A percentile compares a stretch with the other conserved stretches of the same genome.
phyloP scores from a whole-genome alignment of 768 basidiomycete genomes.

The Boletus huronensis region DNA sequence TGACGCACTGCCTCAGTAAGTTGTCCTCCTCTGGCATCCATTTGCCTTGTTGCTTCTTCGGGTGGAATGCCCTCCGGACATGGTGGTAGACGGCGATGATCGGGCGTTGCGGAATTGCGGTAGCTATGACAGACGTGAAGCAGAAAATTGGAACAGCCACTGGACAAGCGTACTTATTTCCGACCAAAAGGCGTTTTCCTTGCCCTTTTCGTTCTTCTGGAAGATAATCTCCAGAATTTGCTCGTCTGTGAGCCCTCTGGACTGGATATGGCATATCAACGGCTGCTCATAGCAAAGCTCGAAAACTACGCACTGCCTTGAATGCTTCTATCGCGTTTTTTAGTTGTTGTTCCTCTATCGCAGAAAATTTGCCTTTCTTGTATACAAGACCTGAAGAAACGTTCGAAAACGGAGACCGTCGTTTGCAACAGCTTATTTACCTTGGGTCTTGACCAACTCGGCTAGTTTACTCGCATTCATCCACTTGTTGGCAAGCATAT shows the following conservation, averaged over 20 bases:
- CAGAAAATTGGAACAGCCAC: not conserved
- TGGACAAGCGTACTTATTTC: slow-evolving; percentile 60
- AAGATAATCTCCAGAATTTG: slow-evolving; percentile 66
- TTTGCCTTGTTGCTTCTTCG: slow-evolving; percentile 62
- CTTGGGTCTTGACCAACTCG: slow-evolving; percentile 65
- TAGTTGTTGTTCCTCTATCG: slow-evolving; percentile 68
- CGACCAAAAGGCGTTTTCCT: slow-evolving; percentile 71
- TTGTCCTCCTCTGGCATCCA: slow-evolving; percentile 70
- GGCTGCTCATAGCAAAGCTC: not conserved
- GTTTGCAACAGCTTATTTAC: slow-evolving; percentile 32
- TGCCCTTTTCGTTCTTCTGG: slow-evolving; percentile 56
- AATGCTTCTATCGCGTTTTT: slow-evolving; percentile 62
- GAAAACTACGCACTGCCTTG: slow-evolving; percentile 43
- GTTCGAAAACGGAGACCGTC: slow-evolving; percentile 1
- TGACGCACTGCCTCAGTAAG: slow-evolving; percentile 54
- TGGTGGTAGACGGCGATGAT: slow-evolving; percentile 85
- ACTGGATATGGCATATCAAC: slow-evolving; percentile 32
- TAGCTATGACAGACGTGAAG: slow-evolving; percentile 41
- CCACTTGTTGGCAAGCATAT: slow-evolving; percentile 77
- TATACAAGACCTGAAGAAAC: slow-evolving; percentile 64
- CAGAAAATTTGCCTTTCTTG: slow-evolving; percentile 85
- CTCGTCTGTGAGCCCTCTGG: slow-evolving; percentile 49
- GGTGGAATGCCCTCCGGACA: slow-evolving; percentile 67
- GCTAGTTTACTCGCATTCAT: slow-evolving; percentile 64
- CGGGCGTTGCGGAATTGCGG: slow-evolving; percentile 69